Evolutionary conservation across 257 asterid species (phyloP), one percentile per base, ranked within the genome.

Genomic region (Echites panduratus): DNA sequence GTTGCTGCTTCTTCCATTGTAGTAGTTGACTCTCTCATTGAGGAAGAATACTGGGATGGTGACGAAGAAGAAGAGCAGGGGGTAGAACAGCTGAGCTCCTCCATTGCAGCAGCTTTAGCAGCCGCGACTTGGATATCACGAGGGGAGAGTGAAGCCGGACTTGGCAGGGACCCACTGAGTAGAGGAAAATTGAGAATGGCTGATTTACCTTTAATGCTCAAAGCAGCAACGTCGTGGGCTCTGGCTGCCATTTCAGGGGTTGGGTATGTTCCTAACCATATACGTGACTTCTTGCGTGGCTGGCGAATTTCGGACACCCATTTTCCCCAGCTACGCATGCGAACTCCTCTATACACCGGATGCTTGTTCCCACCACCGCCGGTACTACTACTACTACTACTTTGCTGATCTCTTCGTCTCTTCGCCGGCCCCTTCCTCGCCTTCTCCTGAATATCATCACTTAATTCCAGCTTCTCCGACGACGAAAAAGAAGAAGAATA

Each of bases 261-360:
- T 20, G 80, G 54, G 20, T 40, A 80, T 5, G 83, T 80, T 4
- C 83, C 83, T 4, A 80, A 77, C 83, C 83, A 80, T 24, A 80
- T 80, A 16, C 83, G 77, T 2, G 83, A 80, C 48, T 80, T 80
- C 24, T 80, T 80, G 0, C 78, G 68, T 0, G 83, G 83, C 75
- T 80, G 70, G 1, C 83, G 80, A 32, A 80, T 80, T 65, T 80
- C 83, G 0, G 80, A 76, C 22, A 80, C 83, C 83, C 83, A 80
- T 72, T 80, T 80, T 0, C 83, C 83, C 83, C 83, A 80, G 48
- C 80, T 80, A 2, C 83, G 66, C 83, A 72, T 76, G 0, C 83
- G 80, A 11, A 80, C 83, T 19, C 83, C 83, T 72, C 78, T 76
- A 9, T 72, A 80, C 2, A 68, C 69, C 5, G 83, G 78, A 44